Evolutionary conservation across 2,329 filamentous ascomycete genomes (phyloP), one percentile per base, ranked within the genome.

Genomic region (Uncinocarpus reesii): DNA sequence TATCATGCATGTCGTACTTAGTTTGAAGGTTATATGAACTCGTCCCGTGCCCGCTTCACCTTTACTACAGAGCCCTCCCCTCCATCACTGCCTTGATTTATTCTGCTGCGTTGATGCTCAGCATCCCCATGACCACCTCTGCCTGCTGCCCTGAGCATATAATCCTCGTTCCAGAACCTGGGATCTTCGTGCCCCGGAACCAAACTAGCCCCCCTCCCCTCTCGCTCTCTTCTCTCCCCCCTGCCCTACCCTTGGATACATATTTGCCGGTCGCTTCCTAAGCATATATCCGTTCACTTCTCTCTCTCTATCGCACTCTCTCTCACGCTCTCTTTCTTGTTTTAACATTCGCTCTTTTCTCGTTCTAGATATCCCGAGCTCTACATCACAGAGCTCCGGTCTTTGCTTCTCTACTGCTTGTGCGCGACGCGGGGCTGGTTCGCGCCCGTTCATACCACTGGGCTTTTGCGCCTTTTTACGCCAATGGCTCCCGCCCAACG

Each of bases 401-500:
- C 23, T 16, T 8, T 43, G 13, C 2, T 43, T 13, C 15, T 35
- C 7, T 34, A n/a, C 26, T 43, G 10, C 28, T n/a, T 35, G 40
- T 42, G 24, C 24, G 24, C 26, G 37, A 29, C 16, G 11, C 23
- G 23, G 18, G 16, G 13, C 20, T 28, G 4, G 26, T 4, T 5
- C 13, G 13, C 35, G 35, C 24, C 2, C 26, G 16, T 7, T 21
- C 31, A 15, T 42, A 31, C 13, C 24, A 16, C 7, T 31, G 21
- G 11, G 10, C 15, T 23, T n/a, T n/a, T n/a, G 5, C 7, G 10
- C 42, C 3, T 10, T 42, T 42, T 18, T 16, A 4, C 42, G 42
- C 53, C 34, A 48, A 71, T 72, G 70, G 63, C 65, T 54, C 64
- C 68, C 49, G 60, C 71, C 61, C 80, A 83, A 62, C 79, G 81